A percentile compares a stretch with the other conserved stretches of the same genome.
phyloP scores from a whole-genome alignment of 768 basidiomycete genomes.

The Pilatotrama ljubarskyi region DNA sequence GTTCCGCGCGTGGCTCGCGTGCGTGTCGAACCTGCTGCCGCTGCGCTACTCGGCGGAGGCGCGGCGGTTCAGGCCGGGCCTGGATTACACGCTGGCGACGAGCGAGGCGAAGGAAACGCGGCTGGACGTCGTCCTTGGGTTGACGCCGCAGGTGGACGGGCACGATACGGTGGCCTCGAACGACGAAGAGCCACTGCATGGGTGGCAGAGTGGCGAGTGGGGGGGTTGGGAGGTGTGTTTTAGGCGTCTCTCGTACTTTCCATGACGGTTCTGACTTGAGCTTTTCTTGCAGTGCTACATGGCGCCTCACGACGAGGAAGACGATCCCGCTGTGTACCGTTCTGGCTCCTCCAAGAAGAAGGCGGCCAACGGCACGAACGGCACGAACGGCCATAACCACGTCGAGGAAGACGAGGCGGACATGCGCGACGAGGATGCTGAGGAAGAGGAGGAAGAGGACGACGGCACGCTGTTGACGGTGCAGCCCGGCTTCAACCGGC shows the following conservation, averaged over 20 bases:
- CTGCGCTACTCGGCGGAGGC: slow-evolving; percentile 75
- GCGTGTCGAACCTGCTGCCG: slow-evolving; percentile 72
- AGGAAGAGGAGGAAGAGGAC: slow-evolving; percentile 55
- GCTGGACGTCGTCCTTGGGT: slow-evolving; percentile 82
- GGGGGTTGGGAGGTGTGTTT: slow-evolving; percentile 90
- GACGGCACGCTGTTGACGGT: slow-evolving; percentile 83
- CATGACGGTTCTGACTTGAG: background rate
- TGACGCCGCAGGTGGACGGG: slow-evolving; percentile 64
- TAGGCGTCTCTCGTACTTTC: slow-evolving; percentile 6
- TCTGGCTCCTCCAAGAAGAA: slow-evolving; percentile 35
- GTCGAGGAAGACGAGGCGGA: slow-evolving; percentile 17
- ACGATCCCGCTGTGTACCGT: slow-evolving; percentile 94
- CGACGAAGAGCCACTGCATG: slow-evolving; percentile 36
- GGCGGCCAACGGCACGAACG: slow-evolving; percentile 22
- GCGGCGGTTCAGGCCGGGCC: slow-evolving; percentile 84
- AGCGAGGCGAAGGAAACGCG: slow-evolving; percentile 79
- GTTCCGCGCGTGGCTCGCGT: slow-evolving; percentile 89
- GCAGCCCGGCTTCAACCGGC: slow-evolving; percentile 86
- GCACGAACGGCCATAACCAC: slow-evolving; percentile 20
- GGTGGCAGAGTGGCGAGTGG: slow-evolving; percentile 76
- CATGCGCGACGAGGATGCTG: slow-evolving; percentile 16
- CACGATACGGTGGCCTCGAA: slow-evolving; percentile 27
- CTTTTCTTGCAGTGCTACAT: slow-evolving; percentile 72
- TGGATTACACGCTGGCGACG: slow-evolving; percentile 94
- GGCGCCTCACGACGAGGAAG: slow-evolving; percentile 91